Percentiles rank a stretch among this genome's conserved stretches.
Conservation (phyloP, 2,329 filamentous ascomycete genomes). For the Didymella exigua region DNA sequence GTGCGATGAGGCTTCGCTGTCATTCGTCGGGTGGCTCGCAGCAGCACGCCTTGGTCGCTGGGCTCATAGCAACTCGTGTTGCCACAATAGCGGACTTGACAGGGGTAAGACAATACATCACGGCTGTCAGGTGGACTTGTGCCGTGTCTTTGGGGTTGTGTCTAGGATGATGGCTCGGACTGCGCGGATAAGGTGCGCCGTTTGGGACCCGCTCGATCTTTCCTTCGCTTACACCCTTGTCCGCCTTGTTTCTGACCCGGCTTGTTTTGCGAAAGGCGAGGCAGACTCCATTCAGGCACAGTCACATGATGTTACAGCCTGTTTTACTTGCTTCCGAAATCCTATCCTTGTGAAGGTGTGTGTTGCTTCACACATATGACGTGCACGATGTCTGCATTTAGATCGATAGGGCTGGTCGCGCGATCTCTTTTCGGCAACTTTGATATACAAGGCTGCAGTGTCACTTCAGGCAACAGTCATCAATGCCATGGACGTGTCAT, state of each 20-base stretch:
- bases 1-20: background rate
- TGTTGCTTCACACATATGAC: background rate
- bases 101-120: background rate
- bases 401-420: background rate
- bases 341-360: background rate
- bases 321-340: background rate
- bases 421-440: background rate
- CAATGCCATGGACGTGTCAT: background rate
- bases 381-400: background rate
- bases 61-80: background rate
- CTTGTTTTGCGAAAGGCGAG: constrained; percentile 8
- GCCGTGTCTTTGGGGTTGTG: background rate
- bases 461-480: background rate
- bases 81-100: constrained; percentile 1
- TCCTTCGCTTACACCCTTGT: constrained; percentile 6
- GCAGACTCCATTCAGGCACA: constrained; percentile 10
- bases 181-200: constrained; percentile 2
- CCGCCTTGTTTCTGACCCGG: background rate
- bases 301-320: constrained; percentile 4
- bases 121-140: background rate
- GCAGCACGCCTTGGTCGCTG: constrained; percentile 3
- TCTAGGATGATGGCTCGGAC: constrained; percentile 3
- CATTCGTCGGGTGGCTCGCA: background rate
- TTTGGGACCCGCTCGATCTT: constrained; percentile 2
- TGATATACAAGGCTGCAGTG: background rate